A percentile compares a stretch with the other conserved stretches of the same genome.
Evolutionary conservation across 2,329 filamentous ascomycete genomes (phyloP).

Genomic region (Claviceps purpurea): DNA sequence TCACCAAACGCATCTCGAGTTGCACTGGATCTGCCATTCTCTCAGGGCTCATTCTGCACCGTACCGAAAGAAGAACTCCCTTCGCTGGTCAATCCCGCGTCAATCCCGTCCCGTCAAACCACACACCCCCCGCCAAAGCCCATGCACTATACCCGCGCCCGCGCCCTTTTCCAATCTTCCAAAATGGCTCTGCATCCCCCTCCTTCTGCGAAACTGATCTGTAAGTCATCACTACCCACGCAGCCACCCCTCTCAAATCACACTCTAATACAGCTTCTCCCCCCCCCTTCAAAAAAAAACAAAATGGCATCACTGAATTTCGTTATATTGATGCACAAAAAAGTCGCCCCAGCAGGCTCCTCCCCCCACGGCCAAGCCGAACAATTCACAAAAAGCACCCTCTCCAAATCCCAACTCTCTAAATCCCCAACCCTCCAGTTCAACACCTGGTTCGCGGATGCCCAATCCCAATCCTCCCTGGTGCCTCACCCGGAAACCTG

Average conservation of each 20-base stretch:
- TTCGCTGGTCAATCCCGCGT: neutral
- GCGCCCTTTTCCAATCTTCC: constrained; percentile 12
- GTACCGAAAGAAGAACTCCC: neutral
- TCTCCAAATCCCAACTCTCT: constrained; percentile 49
- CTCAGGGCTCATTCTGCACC: neutral
- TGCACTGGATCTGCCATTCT: neutral
- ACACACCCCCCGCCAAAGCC: neutral
- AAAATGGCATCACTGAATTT: no score
- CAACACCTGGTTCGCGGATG: constrained; percentile 73
- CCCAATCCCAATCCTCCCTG: constrained; percentile 44
- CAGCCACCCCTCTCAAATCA: no score
- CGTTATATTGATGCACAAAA: neutral
- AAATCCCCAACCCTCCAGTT: constrained; percentile 67
- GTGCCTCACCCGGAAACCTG: constrained; percentile 78
- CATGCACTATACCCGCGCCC: constrained; percentile 12
- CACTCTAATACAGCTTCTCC: neutral
- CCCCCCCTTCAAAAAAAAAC: neutral
- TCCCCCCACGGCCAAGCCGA: constrained; percentile 50
- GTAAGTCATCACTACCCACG: constrained; percentile 19
- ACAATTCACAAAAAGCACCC: constrained; percentile 56
- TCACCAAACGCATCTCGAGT: no score
- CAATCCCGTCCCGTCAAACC: neutral
- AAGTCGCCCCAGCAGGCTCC: constrained; percentile 51
- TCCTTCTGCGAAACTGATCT: constrained; percentile 29
- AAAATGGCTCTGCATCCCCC: constrained; percentile 30